Evolutionary conservation across 2,329 filamentous ascomycete genomes (phyloP).

Genomic region (Sporothrix brunneoviolacea): DNA sequence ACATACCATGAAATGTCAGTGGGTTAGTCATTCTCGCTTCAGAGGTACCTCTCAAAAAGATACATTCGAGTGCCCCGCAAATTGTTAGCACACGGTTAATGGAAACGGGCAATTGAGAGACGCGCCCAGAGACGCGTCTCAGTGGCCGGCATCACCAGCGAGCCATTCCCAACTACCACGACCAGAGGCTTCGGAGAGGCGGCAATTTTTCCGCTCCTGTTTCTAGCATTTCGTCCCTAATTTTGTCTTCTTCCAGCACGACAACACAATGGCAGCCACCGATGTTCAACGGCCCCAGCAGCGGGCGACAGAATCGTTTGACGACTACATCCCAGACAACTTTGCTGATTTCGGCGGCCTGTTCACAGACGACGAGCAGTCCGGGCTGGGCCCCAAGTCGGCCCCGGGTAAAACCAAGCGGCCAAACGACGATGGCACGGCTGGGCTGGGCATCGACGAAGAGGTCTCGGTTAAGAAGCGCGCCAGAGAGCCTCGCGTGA

Average conservation of each 20-base stretch:
- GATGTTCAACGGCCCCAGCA: background rate
- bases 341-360: conserved; percentile 37
- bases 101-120: background rate
- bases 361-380: conserved; percentile 26
- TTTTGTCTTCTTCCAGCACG: background rate
- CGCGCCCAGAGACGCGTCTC: conserved; percentile 6
- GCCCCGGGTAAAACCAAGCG: conserved; percentile 24
- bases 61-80: background rate
- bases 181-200: too few species aligned
- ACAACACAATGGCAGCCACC: conserved; percentile 8
- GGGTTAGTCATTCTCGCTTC: conserved; percentile 11
- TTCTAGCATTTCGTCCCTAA: background rate
- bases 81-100: background rate
- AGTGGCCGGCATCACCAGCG: background rate
- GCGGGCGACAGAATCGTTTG: conserved; percentile 49
- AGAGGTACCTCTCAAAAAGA: background rate
- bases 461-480: conserved; percentile 78
- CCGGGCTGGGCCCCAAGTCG: conserved; percentile 35
- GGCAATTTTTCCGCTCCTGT: too few species aligned
- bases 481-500: conserved; percentile 64
- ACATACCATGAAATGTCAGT: conserved; percentile 15
- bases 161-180: background rate
- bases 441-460: conserved; percentile 71
- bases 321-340: conserved; percentile 64
- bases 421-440: conserved; percentile 43